Base-by-base conservation (phyloP, 352 stramenopile genomes). In the Globisporangium splendens region DNA sequence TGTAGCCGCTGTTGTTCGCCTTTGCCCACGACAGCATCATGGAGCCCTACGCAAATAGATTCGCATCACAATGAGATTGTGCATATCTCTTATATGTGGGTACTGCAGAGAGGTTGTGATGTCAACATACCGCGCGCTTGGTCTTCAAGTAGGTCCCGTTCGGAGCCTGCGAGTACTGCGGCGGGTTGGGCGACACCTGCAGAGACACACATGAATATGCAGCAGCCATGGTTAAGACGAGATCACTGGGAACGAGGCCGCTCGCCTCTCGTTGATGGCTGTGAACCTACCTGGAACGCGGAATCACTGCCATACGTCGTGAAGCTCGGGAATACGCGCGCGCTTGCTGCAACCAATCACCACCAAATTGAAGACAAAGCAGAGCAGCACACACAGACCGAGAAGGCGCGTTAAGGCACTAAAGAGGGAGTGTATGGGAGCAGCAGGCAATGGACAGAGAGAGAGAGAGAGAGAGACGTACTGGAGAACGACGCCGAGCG, bases 21-120 rank as follows among this genome's bases (percentile, higher is more conserved):
- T 84, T 86, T 20, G 83, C 84, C 85, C 85, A 94, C 56, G 79
- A 91, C 43, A 94, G 61, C 79, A 94, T 89, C 59, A 94, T 87
- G 22, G 80, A 72, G 46, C 85, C 85, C 85, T 94, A 49, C 46
- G 0, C 63, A 38, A 61, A 8, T 24, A 66, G 15, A 35, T 8
- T 8, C 12, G 10, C n/a, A 31, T 2, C n/a, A 14, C 1, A 47
- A 12, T 35, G 28, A 35, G 28, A 35, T 8, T 35, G 10, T 35
- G 5, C 28, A 35, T 3, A 11, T 8, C 28, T 35, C 7, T 2
- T 31, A 7, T 31, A 31, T 31, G 24, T 7, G 24, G 7, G 3
- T 31, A 7, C 24, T 7, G 24, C 7, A 31, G 31, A 42, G 20
- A 17, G 8, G 10, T 1, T 44, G 17, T 17, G 11, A 8, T 11